Base-by-base conservation (phyloP, 495 filamentous ascomycete species). In the Amphirosellinia nigrospora region DNA sequence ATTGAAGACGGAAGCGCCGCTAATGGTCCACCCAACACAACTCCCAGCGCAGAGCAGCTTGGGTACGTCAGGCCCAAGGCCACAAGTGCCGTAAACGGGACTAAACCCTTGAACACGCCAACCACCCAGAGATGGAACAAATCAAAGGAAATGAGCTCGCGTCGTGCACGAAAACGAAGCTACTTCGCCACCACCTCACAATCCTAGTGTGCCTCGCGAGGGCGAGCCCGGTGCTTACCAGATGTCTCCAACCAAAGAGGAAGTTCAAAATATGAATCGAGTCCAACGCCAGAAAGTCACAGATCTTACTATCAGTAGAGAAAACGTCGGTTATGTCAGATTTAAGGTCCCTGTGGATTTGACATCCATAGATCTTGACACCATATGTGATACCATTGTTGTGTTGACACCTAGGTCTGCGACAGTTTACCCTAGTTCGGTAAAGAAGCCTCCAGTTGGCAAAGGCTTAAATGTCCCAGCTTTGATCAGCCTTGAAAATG, bases 401-500 rank as follows among this genome's bases (percentile, higher is more conserved):
- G 81, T 90, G 28, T 85, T 99, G 60, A 83, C 84, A 11, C 82
- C 89, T 60, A 91, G 96, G 21, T 89, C 89, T 38, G 90, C 93
- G 53, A 96, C 95, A 3, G 94, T 98, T 21, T 99, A 98, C 75
- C 89, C 92, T 10, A 88, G 91, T 43, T 82, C 86, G 39, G 81
- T 84, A 0, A 86, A 88, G 72, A 98, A 98, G 82, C 93, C 96
- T 23, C 83, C 89, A 3, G 84, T 87, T 64, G 96, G 96, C 58
- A 91, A 92, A 74, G 94, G 93, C 8, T 85, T 99, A 69, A 99
- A 99, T 73, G 92, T 97, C 5, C 94, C 94, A 1, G 92, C 96
- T 0, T 88, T 89, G 7, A 92, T 99, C 62, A 87, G 86, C 19
- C 87, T 99, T 13, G 90, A 94, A 77, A 93, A 97, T 73, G 96